A percentile compares a stretch with the other conserved stretches of the same genome.
Conservation (phyloP, 495 filamentous ascomycete species). For the Entonaema liquescens region DNA sequence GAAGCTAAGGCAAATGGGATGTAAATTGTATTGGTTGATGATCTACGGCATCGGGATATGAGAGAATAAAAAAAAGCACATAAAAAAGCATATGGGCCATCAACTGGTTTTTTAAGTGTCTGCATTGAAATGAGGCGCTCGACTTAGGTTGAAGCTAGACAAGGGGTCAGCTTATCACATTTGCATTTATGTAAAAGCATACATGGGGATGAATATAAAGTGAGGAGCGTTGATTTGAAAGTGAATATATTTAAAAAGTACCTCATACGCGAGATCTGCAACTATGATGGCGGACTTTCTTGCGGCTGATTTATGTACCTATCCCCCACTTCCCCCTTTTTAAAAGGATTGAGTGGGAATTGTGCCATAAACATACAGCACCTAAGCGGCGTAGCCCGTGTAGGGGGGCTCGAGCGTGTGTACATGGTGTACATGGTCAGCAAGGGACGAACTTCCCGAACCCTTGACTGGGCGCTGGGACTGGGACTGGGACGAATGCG, state of each 20-base stretch:
- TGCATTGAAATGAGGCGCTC: neutral
- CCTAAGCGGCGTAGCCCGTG: neutral
- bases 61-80: neutral
- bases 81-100: conserved; percentile 17
- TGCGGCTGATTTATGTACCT: neutral
- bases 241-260: neutral
- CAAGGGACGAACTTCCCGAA: conserved; percentile 3
- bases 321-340: conserved; percentile 2
- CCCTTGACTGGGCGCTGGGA: conserved; percentile 6
- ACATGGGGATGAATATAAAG: conserved; percentile 2
- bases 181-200: neutral
- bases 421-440: neutral
- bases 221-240: neutral
- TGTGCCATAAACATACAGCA: neutral
- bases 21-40: conserved; percentile 29
- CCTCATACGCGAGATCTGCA: neutral
- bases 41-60: neutral
- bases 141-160: neutral
- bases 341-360: neutral
- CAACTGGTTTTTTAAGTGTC: neutral
- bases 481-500: conserved; percentile 24
- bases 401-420: neutral
- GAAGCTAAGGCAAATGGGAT: conserved; percentile 58
- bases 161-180: neutral
- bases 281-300: neutral